Evolutionary conservation across 495 filamentous ascomycete species (phyloP).

Genomic region (Neurospora tetrasperma): DNA sequence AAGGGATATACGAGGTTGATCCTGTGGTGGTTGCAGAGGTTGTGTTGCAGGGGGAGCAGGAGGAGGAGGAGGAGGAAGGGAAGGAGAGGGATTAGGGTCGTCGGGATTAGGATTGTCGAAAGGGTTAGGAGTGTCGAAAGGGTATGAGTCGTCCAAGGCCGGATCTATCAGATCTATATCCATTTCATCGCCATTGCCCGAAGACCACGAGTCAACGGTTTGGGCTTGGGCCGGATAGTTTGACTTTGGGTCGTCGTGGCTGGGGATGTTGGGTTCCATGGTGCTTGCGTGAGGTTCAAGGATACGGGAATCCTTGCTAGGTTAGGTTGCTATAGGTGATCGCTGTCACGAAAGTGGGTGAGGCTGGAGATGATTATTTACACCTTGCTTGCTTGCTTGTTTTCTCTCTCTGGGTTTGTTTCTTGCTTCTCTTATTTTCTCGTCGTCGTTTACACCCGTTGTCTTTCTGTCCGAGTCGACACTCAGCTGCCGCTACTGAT

Average conservation of each 20-base stretch:
- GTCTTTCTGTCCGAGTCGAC: background rate
- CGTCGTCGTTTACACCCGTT: background rate
- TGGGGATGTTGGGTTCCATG: background rate
- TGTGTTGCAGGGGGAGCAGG: background rate
- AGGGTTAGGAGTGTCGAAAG: background rate
- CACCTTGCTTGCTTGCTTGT: background rate
- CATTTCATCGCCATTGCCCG: background rate
- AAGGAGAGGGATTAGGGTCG: background rate
- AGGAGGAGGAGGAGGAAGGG: background rate
- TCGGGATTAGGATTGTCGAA: background rate
- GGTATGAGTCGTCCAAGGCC: background rate
- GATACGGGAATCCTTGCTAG: background rate
- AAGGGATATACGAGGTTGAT: background rate
- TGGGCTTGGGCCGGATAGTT: background rate
- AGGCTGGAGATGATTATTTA: background rate
- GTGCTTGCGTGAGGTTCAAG: background rate
- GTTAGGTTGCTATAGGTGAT: background rate
- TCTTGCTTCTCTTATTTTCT: background rate
- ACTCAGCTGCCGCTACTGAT: background rate
- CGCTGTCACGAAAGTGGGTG: background rate
- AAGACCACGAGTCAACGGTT: background rate
- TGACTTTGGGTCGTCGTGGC: background rate
- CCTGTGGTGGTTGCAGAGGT: background rate
- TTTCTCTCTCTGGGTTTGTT: background rate
- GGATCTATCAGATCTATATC: background rate